Base-by-base conservation (phyloP, 495 filamentous ascomycete genomes). In the Letharia columbiana region DNA sequence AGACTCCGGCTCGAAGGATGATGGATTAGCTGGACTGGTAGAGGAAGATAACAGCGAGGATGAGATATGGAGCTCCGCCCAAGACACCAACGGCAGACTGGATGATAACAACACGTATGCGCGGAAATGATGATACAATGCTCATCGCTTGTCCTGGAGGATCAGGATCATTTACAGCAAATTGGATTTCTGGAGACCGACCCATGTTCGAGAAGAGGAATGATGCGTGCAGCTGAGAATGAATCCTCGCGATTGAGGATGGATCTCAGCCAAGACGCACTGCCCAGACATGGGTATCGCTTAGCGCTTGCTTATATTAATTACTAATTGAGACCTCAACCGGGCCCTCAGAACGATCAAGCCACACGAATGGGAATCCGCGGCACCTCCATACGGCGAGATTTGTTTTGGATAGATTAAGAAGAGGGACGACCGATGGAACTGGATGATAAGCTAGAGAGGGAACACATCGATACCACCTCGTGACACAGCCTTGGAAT, bases 21-120 rank as follows among this genome's bases (percentile, higher is more conserved):
- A 71, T 39, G 69, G 65, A 31, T 61, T 69, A 44, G 71, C 71
- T 44, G 75, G 65, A 5, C 71, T 77, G 50, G 64, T 71, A 40
- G 73, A 74, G 35, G 63, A 59, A 68, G 64, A 66, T 67, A 60
- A 63, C 31, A 71, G 52, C 54, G 66, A 67, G 10, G 63, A 67
- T 33, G 70, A 66, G 18, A 42, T 44, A 40, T 45, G 39, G 56
- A 57, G 40, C 63, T 44, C 45, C 18, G 18, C 37, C 50, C 52
- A 37, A 31, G 28, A 58, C 37, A 59, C 41, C 18, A 65, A 45
- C 20, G 41, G 41, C 42, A 45, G 17, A 17, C 28, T 17, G 20
- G 23, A 54, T 35, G 31, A 11, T n/a, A n/a, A 12, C 15, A 44
- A 57, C 12, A 15, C n/a, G n/a, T 18, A 40, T 37, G 39, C 20